These are phyloP conservation scores for Coemansia umbellata DNA, from an alignment of 192 early-diverging fungal species.

Conservation along the genomic window DNA sequence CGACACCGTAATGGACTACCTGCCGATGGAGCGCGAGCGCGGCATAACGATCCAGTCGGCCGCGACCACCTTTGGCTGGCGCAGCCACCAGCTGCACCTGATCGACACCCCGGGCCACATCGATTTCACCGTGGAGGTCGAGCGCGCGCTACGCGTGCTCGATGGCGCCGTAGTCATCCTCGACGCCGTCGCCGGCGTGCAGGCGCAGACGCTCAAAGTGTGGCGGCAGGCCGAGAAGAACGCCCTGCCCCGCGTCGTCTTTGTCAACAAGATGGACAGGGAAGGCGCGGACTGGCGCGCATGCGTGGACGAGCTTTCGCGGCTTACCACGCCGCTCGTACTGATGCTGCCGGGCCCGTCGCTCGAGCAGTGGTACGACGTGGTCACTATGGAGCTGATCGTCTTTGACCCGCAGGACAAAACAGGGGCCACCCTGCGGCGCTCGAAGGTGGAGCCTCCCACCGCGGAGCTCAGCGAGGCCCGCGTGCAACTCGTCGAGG, in stretches of 20 bases:
- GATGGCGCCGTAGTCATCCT: constrained; percentile 90
- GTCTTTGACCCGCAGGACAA: constrained; percentile 13
- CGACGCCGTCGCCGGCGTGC: constrained; percentile 94
- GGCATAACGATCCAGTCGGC: constrained; percentile 95
- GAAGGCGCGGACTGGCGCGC: constrained; percentile 57
- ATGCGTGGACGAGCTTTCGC: constrained; percentile 52
- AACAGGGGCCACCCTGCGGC: constrained; percentile 18
- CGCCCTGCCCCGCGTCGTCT: constrained; percentile 74
- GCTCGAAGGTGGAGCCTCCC: background rate
- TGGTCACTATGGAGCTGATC: constrained; percentile 61
- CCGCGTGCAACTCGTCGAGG: constrained; percentile 72
- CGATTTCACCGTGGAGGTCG: constrained; percentile 96
- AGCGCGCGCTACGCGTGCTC: constrained; percentile 84
- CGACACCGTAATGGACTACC: constrained; percentile 92
- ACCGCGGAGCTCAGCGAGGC: constrained; percentile 42
- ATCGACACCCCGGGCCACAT: constrained; percentile 97
- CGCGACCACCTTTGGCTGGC: constrained; percentile 82
- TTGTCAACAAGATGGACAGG: constrained; percentile 97
- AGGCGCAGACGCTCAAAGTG: constrained; percentile 96
- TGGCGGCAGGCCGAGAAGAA: constrained; percentile 87
- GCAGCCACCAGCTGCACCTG: constrained; percentile 74
- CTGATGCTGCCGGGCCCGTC: constrained; percentile 64
- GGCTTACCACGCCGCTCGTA: constrained; percentile 63
- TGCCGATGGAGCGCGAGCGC: constrained; percentile 82
- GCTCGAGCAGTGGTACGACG: constrained; percentile 68